Base-by-base conservation (phyloP, 306 rosid genomes). In the Castanospermum australe region DNA sequence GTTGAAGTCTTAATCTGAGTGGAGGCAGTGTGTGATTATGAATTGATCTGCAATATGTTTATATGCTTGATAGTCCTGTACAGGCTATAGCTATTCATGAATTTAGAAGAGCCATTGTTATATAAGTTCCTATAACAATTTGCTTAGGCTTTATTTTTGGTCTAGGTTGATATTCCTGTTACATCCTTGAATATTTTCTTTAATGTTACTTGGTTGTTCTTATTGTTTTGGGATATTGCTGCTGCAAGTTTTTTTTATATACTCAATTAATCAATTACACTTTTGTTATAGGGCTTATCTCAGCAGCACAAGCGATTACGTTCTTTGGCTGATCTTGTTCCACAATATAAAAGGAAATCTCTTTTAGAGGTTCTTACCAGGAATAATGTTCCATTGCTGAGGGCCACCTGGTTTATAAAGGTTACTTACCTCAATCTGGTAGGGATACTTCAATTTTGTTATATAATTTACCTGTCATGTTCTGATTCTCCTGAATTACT, bases 401-500 rank as follows among this genome's bases (percentile, higher is more conserved):
- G 93, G 85, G 98, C 98, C 62, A 92, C 97, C 73, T 94, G 98
- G 98, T 88, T 90, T 88, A 84, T 92, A 66, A 94, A 92, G 89
- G 91, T 94, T 51, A 84, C 90, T 66, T 94, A 90, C 86, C 97
- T 92, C 65, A 94, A 94, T 89, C 92, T 85, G 98, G 98, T 94
- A 86, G 42, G 75, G 30, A 44, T 77, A 42, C 81, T 12, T 18
- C 5, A 36, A 25, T 59, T 11, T 32, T 71, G 36, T 22, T 57
- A 35, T 25, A 33, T 28, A 61, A 73, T 55, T 66, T 45, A 15
- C 24, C 11, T 67, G 20, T 51, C 44, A 38, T 60, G 39, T 21
- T 30, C 45, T 59, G 13, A 38, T 55, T 18, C 17, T 35, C 1
- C n/a, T n/a, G n/a, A n/a, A n/a, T n/a, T n/a, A n/a, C n/a, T n/a